phyloP scores from a whole-genome alignment of 2,329 filamentous ascomycete genomes.

The Fusarium agapanthi region DNA sequence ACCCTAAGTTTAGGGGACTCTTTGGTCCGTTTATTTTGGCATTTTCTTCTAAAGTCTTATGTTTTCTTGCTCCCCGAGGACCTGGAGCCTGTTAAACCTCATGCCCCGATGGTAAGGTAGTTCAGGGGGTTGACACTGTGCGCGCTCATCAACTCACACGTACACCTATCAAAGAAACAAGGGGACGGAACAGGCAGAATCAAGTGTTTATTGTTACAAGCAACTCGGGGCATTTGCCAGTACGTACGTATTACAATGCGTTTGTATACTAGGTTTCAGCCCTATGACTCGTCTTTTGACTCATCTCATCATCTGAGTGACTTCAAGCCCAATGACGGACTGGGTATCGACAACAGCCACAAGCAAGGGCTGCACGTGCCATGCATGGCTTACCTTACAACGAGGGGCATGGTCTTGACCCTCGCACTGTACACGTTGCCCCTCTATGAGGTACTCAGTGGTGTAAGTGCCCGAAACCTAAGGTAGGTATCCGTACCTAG shows the following conservation, averaged over 20 bases:
- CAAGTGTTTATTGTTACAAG: neutral
- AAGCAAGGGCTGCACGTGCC: slow-evolving; percentile 25
- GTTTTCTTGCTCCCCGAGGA: neutral
- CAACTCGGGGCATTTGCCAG: neutral
- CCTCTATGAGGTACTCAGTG: slow-evolving; percentile 19
- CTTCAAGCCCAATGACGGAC: slow-evolving; percentile 8
- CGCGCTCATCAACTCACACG: neutral
- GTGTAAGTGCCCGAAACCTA: slow-evolving; percentile 13
- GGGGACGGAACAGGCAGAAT: slow-evolving; percentile 6
- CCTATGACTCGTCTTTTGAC: neutral
- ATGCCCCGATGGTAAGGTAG: slow-evolving; percentile 25
- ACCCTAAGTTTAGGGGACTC: neutral
- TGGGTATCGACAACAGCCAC: slow-evolving; percentile 19
- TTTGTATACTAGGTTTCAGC: neutral
- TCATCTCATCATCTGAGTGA: neutral
- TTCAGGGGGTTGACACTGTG: slow-evolving; percentile 21
- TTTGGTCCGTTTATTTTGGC: neutral
- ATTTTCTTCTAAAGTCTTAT: neutral
- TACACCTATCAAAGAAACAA: neutral
- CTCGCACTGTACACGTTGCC: slow-evolving; percentile 38
- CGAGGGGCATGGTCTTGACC: slow-evolving; percentile 10
- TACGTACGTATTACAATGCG: neutral
- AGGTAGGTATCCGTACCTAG: neutral
- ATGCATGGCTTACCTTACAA: neutral
- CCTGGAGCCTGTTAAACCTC: neutral